Evolutionary conservation across 768 basidiomycete species (phyloP), one percentile per base, ranked within the genome.

Genomic region (Suillus subalutaceus): DNA sequence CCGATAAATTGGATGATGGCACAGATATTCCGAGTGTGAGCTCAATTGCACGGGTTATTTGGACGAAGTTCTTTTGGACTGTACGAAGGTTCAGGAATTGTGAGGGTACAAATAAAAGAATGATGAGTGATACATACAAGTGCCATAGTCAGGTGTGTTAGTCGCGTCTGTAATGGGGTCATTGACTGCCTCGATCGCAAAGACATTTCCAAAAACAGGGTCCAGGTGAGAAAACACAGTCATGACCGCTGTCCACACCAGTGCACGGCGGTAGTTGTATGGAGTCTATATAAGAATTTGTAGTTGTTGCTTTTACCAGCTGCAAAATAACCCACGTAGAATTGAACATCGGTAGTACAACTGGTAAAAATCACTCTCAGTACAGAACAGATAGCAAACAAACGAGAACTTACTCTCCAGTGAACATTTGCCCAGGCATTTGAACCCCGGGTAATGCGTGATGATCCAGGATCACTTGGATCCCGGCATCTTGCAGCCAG

Each of bases 191-290:
- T 93, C 85, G 37, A 93, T 89, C 2, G 89, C 80, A 50, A 89
- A 88, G 23, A 90, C 91, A 38, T 80, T 85, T 20, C 70, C 78
- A 71, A 94, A 94, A 48, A 79, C 79, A 5, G 90, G 83, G 72
- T 92, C 88, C 38, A 37, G 37, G 37, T 37, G 37, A 37, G 37
- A 37, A 37, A 37, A 37, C 37, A 37, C 37, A 9, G 37, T 89
- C 88, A 93, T 92, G 23, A 93, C 89, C 13, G 87, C 88, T 0
- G 91, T 86, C 92, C 92, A 94, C 23, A 89, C 78, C 56, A 94
- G 79, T 9, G 92, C 92, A 4, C 92, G 88, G 66, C 87, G 85
- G 68, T 91, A 93, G 73, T 94, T 93, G 63, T 85, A 79, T 4
- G 80, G 79, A 2, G 89, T 93, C 91, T 91, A 70, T 16, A 48